phyloP scores from a whole-genome alignment of 805 yeast species.

The Nematodospora valgi region DNA sequence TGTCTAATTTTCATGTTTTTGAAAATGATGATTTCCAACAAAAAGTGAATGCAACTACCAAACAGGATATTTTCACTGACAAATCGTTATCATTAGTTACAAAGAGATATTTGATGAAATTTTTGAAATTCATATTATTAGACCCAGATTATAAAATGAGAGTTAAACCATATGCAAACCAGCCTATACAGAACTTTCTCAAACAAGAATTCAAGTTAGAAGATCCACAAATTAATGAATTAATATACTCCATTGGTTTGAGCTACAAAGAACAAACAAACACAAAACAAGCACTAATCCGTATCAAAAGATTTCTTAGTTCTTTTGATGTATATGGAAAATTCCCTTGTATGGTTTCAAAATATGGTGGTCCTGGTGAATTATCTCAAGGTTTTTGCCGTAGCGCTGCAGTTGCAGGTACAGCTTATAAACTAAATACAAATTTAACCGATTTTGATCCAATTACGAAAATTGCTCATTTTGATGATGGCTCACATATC shows the following conservation, averaged over 20 bases:
- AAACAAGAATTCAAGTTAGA: constrained; percentile 65
- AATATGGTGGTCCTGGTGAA: constrained; percentile 96
- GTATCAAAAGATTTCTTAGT: constrained; percentile 77
- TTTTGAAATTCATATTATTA: constrained; percentile 76
- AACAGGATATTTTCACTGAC: constrained; percentile 91
- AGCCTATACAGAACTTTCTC: constrained; percentile 59
- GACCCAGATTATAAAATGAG: constrained; percentile 50
- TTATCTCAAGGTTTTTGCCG: constrained; percentile 95
- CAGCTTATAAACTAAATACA: constrained; percentile 83
- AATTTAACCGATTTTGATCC: constrained; percentile 64
- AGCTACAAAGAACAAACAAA: constrained; percentile 57
- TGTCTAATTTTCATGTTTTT: constrained; percentile 87
- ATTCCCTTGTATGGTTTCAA: constrained; percentile 88
- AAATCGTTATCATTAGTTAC: constrained; percentile 70
- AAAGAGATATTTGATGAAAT: constrained; percentile 85
- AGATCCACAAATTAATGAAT: constrained; percentile 73
- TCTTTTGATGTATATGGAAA: constrained; percentile 91
- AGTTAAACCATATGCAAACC: constrained; percentile 54
- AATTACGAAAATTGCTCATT: constrained; percentile 59
- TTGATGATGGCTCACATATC: constrained; percentile 72
- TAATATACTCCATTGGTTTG: constrained; percentile 82
- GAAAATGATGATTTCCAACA: constrained; percentile 84
- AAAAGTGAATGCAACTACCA: constrained; percentile 66
- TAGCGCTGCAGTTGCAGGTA: constrained; percentile 97
- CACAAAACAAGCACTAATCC: constrained; percentile 72